Evolutionary conservation across 148 eudicot genomes (phyloP).

Genomic region (Vaccinium vitisidaea): DNA sequence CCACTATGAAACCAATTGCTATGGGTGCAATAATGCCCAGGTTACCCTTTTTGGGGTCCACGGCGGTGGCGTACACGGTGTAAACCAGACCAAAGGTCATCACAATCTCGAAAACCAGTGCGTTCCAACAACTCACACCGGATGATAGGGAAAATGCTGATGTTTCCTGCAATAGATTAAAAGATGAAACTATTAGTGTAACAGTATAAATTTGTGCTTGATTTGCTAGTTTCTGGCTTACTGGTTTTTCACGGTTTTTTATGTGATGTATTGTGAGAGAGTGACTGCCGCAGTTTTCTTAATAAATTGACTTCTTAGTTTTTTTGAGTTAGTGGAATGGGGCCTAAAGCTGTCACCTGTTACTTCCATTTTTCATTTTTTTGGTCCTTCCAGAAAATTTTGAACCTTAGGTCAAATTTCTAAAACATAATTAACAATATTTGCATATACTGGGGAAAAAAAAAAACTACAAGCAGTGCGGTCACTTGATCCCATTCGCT

Average conservation of each 20-base stretch:
- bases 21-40: slow-evolving; percentile 63
- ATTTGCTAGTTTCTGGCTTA: not conserved
- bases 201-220: not conserved
- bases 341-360: too few species aligned
- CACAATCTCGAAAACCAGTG: slow-evolving; percentile 63
- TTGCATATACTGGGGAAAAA: too few species aligned
- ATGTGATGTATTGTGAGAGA: too few species aligned
- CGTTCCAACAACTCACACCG: slow-evolving; percentile 48
- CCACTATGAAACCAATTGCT: slow-evolving; percentile 64
- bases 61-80: slow-evolving; percentile 69
- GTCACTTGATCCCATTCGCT: not conserved
- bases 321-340: too few species aligned
- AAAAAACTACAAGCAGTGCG: too few species aligned
- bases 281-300: too few species aligned
- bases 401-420: too few species aligned
- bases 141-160: slow-evolving; percentile 63
- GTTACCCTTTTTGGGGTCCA: slow-evolving; percentile 66
- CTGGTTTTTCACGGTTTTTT: too few species aligned
- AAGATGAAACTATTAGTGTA: not conserved
- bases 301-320: too few species aligned
- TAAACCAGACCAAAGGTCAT: slow-evolving; percentile 73
- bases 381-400: too few species aligned
- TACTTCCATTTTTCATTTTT: too few species aligned
- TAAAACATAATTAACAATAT: too few species aligned
- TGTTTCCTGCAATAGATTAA: slow-evolving; percentile 34